These are phyloP conservation scores for Wickerhamomyces ciferrii DNA, from an alignment of 805 yeast species.

Conservation along the genomic window DNA sequence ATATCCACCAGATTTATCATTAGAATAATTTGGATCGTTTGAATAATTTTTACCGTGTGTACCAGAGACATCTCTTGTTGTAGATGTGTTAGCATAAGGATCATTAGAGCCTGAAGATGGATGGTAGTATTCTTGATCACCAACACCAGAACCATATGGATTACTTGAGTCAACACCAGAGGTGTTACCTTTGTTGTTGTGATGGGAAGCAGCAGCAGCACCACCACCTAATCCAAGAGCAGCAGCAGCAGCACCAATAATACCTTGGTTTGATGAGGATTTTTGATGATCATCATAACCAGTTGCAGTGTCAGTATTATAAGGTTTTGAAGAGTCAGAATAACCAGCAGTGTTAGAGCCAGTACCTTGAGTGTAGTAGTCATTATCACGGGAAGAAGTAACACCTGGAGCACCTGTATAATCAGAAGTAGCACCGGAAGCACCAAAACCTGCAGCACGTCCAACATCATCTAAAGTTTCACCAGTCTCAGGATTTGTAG, in stretches of 20 bases:
- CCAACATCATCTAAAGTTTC: conserved; percentile 7
- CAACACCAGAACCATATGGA: conserved; percentile 1
- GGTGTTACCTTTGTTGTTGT: not conserved
- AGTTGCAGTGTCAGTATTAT: not conserved
- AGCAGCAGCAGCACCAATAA: conserved; percentile 5
- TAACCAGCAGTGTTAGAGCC: not conserved
- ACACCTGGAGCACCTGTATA: not conserved
- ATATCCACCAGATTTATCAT: not conserved
- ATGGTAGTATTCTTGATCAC: not conserved
- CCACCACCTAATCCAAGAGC: conserved; percentile 7
- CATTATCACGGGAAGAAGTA: not conserved
- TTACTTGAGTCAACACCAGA: not conserved
- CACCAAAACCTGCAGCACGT: conserved; percentile 8
- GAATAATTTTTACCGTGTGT: not conserved
- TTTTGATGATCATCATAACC: not conserved
- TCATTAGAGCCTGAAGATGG: not conserved
- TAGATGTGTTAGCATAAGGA: not conserved
- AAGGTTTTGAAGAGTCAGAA: not conserved
- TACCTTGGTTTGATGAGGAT: not conserved
- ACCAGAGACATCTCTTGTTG: not conserved
- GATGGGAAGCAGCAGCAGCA: conserved; percentile 2
- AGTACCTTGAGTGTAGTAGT: not conserved
- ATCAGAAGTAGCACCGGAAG: conserved; percentile 7
- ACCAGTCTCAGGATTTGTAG: not conserved
- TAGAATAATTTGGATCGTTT: not conserved